Conservation (phyloP, 768 basidiomycete species). For the Suillus subaureus region DNA sequence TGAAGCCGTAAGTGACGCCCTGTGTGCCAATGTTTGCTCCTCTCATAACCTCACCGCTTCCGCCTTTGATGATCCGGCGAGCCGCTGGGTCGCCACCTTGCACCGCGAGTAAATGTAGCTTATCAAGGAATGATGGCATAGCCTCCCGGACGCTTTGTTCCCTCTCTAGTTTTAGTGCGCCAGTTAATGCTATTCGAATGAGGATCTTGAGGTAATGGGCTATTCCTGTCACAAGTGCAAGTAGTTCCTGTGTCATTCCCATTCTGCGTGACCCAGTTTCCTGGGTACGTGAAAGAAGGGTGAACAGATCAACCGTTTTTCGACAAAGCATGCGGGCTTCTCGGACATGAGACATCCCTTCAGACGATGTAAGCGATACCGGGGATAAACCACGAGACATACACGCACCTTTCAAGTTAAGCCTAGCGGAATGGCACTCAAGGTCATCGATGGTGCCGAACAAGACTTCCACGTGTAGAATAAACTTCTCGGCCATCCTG, state of each 20-base stretch:
- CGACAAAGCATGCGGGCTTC: slow-evolving; percentile 99
- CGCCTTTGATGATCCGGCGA: slow-evolving; percentile 72
- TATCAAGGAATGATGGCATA: slow-evolving; percentile 88
- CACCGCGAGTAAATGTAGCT: slow-evolving; percentile 88
- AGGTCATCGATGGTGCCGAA: slow-evolving; percentile 98
- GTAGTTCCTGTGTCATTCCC: slow-evolving; percentile 96
- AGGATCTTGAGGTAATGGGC: slow-evolving; percentile 99
- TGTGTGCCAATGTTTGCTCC: slow-evolving; percentile 74
- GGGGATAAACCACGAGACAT: slow-evolving; percentile 2
- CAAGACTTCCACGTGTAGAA: slow-evolving; percentile 95
- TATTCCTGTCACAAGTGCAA: slow-evolving; percentile 96
- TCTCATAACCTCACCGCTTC: slow-evolving; percentile 61
- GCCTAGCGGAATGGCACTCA: slow-evolving; percentile 80
- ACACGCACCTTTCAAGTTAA: slow-evolving; percentile 80
- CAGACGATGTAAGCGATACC: slow-evolving; percentile 18
- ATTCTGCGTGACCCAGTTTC: slow-evolving; percentile 88
- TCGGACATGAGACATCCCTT: slow-evolving; percentile 97
- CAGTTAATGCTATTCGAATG: slow-evolving; percentile 95
- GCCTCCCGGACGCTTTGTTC: slow-evolving; percentile 84
- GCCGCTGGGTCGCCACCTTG: slow-evolving; percentile 82
- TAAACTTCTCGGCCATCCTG: slow-evolving; percentile 98
- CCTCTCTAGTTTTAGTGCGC: slow-evolving; percentile 92
- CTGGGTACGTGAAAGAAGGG: slow-evolving; percentile 92
- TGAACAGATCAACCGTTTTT: slow-evolving; percentile 98
- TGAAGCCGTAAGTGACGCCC: slow-evolving; percentile 90